Percentiles rank a stretch among this genome's conserved stretches.
Conservation (phyloP, 1,284 basidiomycete genomes). For the Pterulicium gracile region DNA sequence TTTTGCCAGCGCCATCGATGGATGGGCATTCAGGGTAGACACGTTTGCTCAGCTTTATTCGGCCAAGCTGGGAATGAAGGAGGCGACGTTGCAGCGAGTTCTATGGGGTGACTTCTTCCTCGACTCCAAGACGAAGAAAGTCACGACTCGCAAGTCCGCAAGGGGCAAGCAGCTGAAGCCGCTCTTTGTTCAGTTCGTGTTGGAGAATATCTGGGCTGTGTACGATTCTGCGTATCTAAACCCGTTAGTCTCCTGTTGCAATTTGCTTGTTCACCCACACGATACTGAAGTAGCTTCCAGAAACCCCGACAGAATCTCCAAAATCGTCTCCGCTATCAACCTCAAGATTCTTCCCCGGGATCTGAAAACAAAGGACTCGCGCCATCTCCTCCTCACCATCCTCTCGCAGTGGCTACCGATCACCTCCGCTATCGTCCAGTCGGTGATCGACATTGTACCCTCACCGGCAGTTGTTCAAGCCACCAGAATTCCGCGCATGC, state of each 20-base stretch:
- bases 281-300: slow-evolving; percentile 49
- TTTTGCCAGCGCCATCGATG: slow-evolving; percentile 94
- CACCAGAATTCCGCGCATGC: slow-evolving; percentile 83
- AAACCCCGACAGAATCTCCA: slow-evolving; percentile 80
- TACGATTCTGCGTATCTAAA: slow-evolving; percentile 84
- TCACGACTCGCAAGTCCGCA: slow-evolving; percentile 84
- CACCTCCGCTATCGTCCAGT: slow-evolving; percentile 87
- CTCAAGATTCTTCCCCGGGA: slow-evolving; percentile 86
- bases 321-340: slow-evolving; percentile 80
- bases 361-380: slow-evolving; percentile 84
- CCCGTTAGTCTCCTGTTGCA: slow-evolving; percentile 50
- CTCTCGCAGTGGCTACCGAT: slow-evolving; percentile 96
- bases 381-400: slow-evolving; percentile 76
- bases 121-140: slow-evolving; percentile 92
- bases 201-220: slow-evolving; percentile 97
- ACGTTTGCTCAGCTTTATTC: slow-evolving; percentile 94
- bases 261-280: slow-evolving; percentile 31
- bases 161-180: slow-evolving; percentile 82
- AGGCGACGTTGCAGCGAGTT: slow-evolving; percentile 76
- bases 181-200: slow-evolving; percentile 95
- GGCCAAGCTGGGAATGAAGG: slow-evolving; percentile 86
- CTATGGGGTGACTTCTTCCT: slow-evolving; percentile 98
- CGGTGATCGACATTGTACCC: slow-evolving; percentile 88
- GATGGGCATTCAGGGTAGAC: slow-evolving; percentile 94
- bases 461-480: slow-evolving; percentile 79